Evolutionary conservation across 2,329 filamentous ascomycete genomes (phyloP), one percentile per base, ranked within the genome.

Genomic region (Teratosphaeria gauchensis): DNA sequence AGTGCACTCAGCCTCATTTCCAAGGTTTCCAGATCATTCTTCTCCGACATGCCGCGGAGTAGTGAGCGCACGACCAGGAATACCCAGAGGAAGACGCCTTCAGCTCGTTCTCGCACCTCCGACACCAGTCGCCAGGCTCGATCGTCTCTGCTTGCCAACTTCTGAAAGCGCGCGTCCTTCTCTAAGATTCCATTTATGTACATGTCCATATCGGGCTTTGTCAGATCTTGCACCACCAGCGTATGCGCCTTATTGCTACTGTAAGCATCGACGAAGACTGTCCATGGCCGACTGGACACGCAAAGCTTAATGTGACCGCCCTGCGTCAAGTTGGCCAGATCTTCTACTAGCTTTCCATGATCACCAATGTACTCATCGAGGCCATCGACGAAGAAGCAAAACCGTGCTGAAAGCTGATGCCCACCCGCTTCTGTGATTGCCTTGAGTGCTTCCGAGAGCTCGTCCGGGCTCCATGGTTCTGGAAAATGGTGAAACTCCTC

Each of bases 61-160:
- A 64, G 24, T 24, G 56, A 58, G 4, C 54, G 35, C 19, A 64
- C 53, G n/a, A 61, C 58, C 4, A 66, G 59, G 19, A 32, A 46
- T 6, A 61, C 64, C 63, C 64, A 66, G 1, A 66, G 53, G 48
- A 66, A 66, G 14, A 66, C 63, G 5, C 64, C 64, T 24, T 62
- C n/a, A 4, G 64, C 61, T 33, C 60, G 62, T 4, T 58, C 57
- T 2, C 35, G n/a, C 6, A 66, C 56, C 21, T 60, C 61, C 2
- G 35, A 9, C 14, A 59, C 52, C 21, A 61, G 55, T 24, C 38
- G 42, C 6, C 28, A n/a, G 11, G 33, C 56, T 12, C 32, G 46
- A 12, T 19, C n/a, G 31, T 57, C 56, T 11, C 30, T 30, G 21
- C n/a, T 12, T 51, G 33, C 28, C 42, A 56, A n/a, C n/a, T 31